Base-by-base conservation (phyloP, 495 filamentous ascomycete species). In the Talaromyces trachyspermus region DNA sequence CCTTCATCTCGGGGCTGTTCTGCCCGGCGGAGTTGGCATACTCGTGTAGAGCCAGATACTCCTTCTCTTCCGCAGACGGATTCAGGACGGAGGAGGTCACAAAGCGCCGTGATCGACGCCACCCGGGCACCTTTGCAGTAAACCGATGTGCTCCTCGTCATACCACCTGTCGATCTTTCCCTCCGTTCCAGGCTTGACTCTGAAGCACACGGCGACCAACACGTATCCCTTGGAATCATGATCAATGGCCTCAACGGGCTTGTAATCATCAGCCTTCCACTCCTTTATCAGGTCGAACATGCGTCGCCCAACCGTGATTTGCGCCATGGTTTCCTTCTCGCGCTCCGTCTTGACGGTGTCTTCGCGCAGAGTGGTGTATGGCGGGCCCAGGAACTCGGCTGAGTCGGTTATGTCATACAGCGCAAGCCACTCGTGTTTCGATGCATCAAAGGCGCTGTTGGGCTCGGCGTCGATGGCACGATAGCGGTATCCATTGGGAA, bases 401-500 rank as follows among this genome's bases (percentile, higher is more conserved):
- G 87, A 84, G 55, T 84, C 78, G 40, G 79, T 83, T 57, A 89
- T 80, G 55, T 92, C 86, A 72, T 92, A 92, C 52, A 80, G 62
- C 20, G 87, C 87, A 58, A 89, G 73, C 70, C 84, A 90, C 52
- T 81, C 75, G 6, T 85, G 85, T 46, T 71, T 60, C 41, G 60
- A 43, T 33, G 65, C 57, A 9, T 32, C 36, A 0, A 42, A 45
- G 4, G 36, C 36, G n/a, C 9, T 18, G 8, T 48, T 23, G 8
- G 18, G 35, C 0, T 50, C 44, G 43, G 63, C 54, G 62, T 89
- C 86, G 40, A 59, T 74, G 15, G 83, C 84, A 9, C 78, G 79
- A 65, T 86, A 92, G 23, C 87, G 81, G 54, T 88, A 83, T 37
- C 87, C 87, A 60, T 87, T 89, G 33, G 62, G 62, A 60, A 85